Base-by-base conservation (phyloP, 495 filamentous ascomycete species). In the Penicillium verhagenii region DNA sequence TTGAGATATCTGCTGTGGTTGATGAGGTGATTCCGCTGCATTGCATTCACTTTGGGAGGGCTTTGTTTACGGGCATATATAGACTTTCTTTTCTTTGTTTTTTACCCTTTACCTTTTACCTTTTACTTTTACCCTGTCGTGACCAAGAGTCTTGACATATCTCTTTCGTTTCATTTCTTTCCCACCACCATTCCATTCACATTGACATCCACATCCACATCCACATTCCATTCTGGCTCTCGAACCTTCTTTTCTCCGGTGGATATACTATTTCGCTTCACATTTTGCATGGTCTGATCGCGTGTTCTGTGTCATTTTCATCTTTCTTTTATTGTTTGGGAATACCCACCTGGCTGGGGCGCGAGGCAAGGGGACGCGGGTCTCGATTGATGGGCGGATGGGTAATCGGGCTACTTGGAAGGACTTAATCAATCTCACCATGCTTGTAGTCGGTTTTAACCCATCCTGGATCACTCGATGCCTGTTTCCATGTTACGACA, bases 31-130 rank as follows among this genome's bases (percentile, higher is more conserved):
- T n/a, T n/a, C n/a, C n/a, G n/a, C n/a, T n/a, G n/a, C n/a, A n/a
- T n/a, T n/a, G n/a, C n/a, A n/a, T n/a, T n/a, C n/a, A n/a, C n/a
- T n/a, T n/a, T n/a, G n/a, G n/a, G n/a, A n/a, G n/a, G n/a, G n/a
- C n/a, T n/a, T n/a, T n/a, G n/a, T n/a, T n/a, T n/a, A n/a, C n/a
- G n/a, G n/a, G n/a, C n/a, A n/a, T n/a, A n/a, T n/a, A n/a, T n/a
- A n/a, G n/a, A n/a, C n/a, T 66, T 64, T 29, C n/a, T 57, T 54
- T 45, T 53, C 51, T 20, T 43, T 56, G 48, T 62, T 23, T 55
- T 52, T 47, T 43, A 49, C 44, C 54, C 24, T 29, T 44, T 46
- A 24, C 33, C 18, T 51, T 56, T 43, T 26, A 47, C 19, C 39
- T 43, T 43, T 20, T 16, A 21, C 29, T 10, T 9, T 19, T 23